phyloP scores from a whole-genome alignment of 148 eudicot genomes.

The Linanthus parryae region DNA sequence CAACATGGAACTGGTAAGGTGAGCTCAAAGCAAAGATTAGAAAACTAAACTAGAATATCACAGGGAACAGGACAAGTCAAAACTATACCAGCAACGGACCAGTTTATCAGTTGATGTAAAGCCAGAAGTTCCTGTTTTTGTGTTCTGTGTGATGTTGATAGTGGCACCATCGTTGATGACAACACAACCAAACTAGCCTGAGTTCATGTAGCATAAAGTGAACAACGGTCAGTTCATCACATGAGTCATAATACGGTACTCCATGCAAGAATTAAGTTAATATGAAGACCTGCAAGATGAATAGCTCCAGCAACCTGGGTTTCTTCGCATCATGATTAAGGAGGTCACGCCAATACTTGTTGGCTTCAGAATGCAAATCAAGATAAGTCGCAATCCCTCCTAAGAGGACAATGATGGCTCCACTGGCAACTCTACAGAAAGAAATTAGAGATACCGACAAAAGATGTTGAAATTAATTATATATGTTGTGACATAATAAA shows the following conservation, averaged over 20 bases:
- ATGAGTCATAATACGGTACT: no score
- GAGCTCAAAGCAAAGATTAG: background rate
- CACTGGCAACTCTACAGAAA: slow-evolving; percentile 57
- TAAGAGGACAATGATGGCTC: slow-evolving; percentile 53
- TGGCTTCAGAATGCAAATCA: slow-evolving; percentile 37
- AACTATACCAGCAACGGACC: slow-evolving; percentile 73
- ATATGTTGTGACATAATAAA: no score
- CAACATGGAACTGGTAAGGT: background rate
- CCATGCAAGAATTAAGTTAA: background rate
- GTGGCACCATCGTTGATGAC: slow-evolving; percentile 77
- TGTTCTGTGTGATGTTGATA: slow-evolving; percentile 79
- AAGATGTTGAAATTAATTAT: no score
- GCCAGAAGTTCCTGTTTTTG: slow-evolving; percentile 71
- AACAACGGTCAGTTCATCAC: no score
- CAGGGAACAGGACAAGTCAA: slow-evolving; percentile 9
- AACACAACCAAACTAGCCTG: slow-evolving; percentile 72
- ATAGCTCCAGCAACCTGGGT: slow-evolving; percentile 54
- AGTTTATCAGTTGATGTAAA: slow-evolving; percentile 73
- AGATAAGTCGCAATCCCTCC: slow-evolving; percentile 64
- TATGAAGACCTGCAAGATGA: slow-evolving; percentile 58
- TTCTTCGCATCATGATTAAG: slow-evolving; percentile 38
- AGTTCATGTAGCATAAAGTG: background rate
- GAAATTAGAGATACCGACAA: no score
- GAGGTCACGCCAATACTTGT: slow-evolving; percentile 59
- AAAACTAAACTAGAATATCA: slow-evolving; percentile 1